Conservation (phyloP, 2,329 filamentous ascomycete species). For the Colletotrichum horii region DNA sequence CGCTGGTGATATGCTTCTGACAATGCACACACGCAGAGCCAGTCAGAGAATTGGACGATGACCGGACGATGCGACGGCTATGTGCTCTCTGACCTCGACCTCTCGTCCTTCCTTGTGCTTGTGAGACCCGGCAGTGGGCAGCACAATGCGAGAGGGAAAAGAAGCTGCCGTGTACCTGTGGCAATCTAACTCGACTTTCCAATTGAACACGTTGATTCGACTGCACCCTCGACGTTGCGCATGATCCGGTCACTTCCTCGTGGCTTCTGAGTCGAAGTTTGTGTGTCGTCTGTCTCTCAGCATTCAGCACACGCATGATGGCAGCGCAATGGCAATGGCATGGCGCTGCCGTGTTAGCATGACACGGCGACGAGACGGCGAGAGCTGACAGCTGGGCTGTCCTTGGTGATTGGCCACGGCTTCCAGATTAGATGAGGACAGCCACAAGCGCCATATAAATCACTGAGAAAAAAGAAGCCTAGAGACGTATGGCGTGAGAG, state of each 20-base stretch:
- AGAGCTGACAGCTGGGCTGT: slow-evolving; percentile 10
- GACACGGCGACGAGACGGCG: background rate
- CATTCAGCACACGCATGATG: background rate
- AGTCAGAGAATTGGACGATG: slow-evolving; percentile 2
- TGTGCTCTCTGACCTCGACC: slow-evolving; percentile 12
- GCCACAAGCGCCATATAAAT: slow-evolving; percentile 13
- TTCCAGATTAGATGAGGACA: slow-evolving; percentile 1
- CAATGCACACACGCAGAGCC: slow-evolving; percentile 15
- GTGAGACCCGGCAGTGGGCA: slow-evolving; percentile 5
- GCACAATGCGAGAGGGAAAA: background rate
- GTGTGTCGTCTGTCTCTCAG: background rate
- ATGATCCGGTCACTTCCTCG: background rate
- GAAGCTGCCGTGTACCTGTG: slow-evolving; percentile 8
- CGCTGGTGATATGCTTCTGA: slow-evolving; percentile 6
- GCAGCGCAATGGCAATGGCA: background rate
- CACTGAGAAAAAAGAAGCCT: background rate
- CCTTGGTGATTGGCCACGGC: slow-evolving; percentile 3
- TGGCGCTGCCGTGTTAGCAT: background rate
- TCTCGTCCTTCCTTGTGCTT: background rate
- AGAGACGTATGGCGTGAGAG: slow-evolving; percentile 6
- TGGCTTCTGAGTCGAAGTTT: background rate
- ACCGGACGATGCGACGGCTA: slow-evolving; percentile 10
- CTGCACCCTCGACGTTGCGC: background rate
- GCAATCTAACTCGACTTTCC: slow-evolving; percentile 2
- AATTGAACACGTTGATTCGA: slow-evolving; percentile 2